Percentiles rank a stretch among this genome's conserved stretches.
Evolutionary conservation across 2,329 filamentous ascomycete genomes (phyloP).

Genomic region (Fonsecaea pugnacius): DNA sequence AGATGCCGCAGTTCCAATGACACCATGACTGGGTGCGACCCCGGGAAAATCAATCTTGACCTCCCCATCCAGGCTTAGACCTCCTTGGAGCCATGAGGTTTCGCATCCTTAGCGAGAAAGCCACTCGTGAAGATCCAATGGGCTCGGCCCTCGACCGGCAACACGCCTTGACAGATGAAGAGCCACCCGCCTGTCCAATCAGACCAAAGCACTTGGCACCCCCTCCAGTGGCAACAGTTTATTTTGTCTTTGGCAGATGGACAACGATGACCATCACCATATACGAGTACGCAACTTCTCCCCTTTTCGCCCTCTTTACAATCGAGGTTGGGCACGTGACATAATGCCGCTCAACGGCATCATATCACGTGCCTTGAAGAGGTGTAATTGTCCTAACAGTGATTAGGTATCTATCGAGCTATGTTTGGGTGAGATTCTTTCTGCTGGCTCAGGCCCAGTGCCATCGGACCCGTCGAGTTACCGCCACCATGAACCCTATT

Average conservation of each 20-base stretch:
- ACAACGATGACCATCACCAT: background rate
- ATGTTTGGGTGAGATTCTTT: too few relatives aligned
- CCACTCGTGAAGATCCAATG: constrained; percentile 1
- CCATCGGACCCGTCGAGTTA: background rate
- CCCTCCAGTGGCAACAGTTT: background rate
- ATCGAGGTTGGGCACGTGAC: too few relatives aligned
- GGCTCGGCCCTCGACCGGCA: background rate
- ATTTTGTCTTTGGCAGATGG: background rate
- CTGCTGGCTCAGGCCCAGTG: too few relatives aligned
- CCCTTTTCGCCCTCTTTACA: too few relatives aligned
- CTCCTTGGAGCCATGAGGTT: background rate
- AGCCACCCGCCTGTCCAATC: background rate
- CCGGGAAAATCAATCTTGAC: constrained; percentile 2
- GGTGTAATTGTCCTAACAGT: too few relatives aligned
- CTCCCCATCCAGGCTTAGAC: background rate
- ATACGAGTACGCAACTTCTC: too few relatives aligned
- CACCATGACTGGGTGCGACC: background rate
- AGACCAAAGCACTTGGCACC: background rate
- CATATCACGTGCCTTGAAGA: too few relatives aligned
- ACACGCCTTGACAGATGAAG: background rate
- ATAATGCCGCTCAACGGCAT: too few relatives aligned
- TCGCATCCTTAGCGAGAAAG: background rate
- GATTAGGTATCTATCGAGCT: too few relatives aligned
- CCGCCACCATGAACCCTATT: background rate
- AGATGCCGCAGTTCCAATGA: constrained; percentile 3